Evolutionary conservation across 2,329 filamentous ascomycete genomes (phyloP), one percentile per base, ranked within the genome.

Genomic region (Fusarium falciforme): DNA sequence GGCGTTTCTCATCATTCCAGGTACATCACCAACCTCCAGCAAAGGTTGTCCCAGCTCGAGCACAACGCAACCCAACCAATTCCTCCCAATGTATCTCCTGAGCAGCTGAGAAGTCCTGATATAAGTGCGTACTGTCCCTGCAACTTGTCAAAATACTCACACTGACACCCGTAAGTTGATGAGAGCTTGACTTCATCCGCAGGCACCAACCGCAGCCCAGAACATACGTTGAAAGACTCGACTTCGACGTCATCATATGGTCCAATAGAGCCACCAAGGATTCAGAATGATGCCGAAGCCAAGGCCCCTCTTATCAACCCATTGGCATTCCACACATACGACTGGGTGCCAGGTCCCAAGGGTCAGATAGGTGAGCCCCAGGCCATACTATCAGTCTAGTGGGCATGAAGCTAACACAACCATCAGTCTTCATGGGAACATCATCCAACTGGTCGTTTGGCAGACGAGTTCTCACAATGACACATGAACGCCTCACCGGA

Each of bases 391-490:
- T 4, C 14, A 27, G 5, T 3, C 6, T 17, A 4, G 20, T 8
- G 4, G 20, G 3, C 11, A 2, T 5, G 33, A 20, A 1, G 9
- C 20, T 74, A 9, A 74, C 25, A 7, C 3, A 10, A 1, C 11
- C 1, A 5, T 16, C 7, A 74, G 72, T 73, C 4, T 75, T 75
- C 12, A 75, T 75, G 73, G 73, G 72, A 3, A 75, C 66, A 9
- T 75, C 73, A 1, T 75, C 72, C 2, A 75, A 75, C 7, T 75
- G 72, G 72, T 75, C 72, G 3, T 75, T 75, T 22, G 72, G 74
- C n/a, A 73, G 71, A 17, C 44, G 73, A 44, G 73, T 75, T n/a
- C 6, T 75, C 1, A 75, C 63, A 29, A 75, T 75, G 73, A 75
- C 70, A 16, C 64, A 75, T 6, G 70, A 75, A 2, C 64, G 73